Conservation (phyloP, 306 rosid genomes). For the Styphnolobium japonicum region DNA sequence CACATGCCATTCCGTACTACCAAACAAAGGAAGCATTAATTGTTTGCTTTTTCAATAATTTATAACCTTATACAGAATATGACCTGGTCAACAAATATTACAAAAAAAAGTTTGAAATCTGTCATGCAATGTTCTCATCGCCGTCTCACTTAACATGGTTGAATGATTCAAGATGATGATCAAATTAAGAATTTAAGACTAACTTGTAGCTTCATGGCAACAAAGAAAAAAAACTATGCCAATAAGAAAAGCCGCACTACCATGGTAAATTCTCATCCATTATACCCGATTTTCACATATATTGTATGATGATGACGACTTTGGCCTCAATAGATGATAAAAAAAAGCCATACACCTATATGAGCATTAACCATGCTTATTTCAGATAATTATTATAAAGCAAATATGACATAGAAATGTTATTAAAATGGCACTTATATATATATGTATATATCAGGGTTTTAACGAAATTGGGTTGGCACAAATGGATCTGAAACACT, state of each 20-base stretch:
- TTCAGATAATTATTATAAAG: background rate
- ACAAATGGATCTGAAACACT: background rate
- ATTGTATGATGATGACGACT: background rate
- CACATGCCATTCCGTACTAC: slow-evolving; percentile 21
- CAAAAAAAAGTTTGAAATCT: background rate
- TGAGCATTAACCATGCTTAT: background rate
- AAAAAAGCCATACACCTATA: no score
- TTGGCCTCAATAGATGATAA: no score
- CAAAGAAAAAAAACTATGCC: background rate
- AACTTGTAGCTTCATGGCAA: background rate
- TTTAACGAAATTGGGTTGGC: background rate
- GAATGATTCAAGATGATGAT: no score
- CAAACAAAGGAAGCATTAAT: slow-evolving; percentile 14
- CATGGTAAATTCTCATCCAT: background rate
- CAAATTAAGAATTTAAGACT: no score
- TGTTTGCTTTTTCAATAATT: background rate
- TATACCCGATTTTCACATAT: background rate
- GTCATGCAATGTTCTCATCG: background rate
- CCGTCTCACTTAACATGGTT: background rate
- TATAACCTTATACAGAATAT: background rate
- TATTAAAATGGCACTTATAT: background rate
- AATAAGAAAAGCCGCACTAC: background rate
- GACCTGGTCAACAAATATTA: background rate
- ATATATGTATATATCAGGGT: background rate
- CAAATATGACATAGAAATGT: background rate